Base-by-base conservation (phyloP, 352 stramenopile species). In the Pythium apleroticum region DNA sequence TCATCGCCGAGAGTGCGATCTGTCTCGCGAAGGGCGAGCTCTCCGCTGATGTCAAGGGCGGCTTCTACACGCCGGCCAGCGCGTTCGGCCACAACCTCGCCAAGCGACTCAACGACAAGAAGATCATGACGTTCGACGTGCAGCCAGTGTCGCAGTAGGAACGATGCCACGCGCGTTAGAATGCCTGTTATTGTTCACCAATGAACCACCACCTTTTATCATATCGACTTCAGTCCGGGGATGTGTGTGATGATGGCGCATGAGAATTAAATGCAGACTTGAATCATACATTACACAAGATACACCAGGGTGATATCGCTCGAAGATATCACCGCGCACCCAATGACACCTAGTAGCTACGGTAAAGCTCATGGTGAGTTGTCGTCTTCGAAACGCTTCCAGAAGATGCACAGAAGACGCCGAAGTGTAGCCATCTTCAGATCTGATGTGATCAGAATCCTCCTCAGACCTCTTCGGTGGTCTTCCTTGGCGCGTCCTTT, bases 21-120 rank as follows among this genome's bases (percentile, higher is more conserved):
- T 83, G 76, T 39, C 67, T 89, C 43, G 74, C 72, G 50, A 90
- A 90, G 60, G 55, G 68, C 52, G 77, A 90, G 48, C 33, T 39
- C 6, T 70, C 80, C n/a, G 28, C 57, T 4, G 39, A 62, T 1
- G 48, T 77, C 7, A 37, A 30, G 27, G 82, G 82, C 39, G 82
- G 82, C 39, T 89, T 91, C 48, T 84, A 81, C 69, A 90, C 81
- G 20, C 74, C 81, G 4, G 79, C 79, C 31, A 88, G 77, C 30
- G 81, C 81, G 9, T 84, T 90, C 24, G 81, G 81, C 22, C 68
- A 84, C 62, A 74, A 77, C 55, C 57, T 89, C 31, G 73, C 66
- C 11, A 72, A 84, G 20, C 79, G 81, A 7, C 59, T 90, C 19
- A 63, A 84, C 25, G 68, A 65, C 19, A 89, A 89, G 65, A 80